Evolutionary conservation across 129 eudicot genomes (phyloP).

Genomic region (Ambrosia artemisiifolia): DNA sequence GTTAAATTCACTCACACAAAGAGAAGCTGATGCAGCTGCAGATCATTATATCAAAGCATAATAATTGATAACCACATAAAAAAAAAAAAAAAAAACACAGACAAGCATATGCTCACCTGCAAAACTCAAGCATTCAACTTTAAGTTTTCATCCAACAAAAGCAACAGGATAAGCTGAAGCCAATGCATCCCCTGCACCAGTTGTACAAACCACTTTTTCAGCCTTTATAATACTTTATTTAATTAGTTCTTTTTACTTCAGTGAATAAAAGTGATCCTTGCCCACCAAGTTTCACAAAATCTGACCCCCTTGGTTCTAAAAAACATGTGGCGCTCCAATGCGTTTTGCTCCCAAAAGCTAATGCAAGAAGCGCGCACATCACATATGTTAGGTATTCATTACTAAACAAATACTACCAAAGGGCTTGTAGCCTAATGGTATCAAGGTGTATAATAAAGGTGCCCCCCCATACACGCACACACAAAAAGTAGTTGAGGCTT

Average conservation of each 20-base stretch:
- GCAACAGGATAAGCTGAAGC: constrained; percentile 90
- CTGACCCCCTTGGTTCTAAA: background rate
- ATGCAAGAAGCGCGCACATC: background rate
- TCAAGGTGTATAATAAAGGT: too few relatives aligned
- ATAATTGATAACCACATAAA: background rate
- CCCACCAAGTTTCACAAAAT: constrained; percentile 88
- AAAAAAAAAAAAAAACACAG: background rate
- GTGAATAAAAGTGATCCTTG: constrained; percentile 73
- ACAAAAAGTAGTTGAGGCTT: too few relatives aligned
- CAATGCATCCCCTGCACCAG: constrained; percentile 89
- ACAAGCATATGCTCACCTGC: constrained; percentile 48
- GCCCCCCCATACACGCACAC: too few relatives aligned
- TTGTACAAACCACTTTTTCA: constrained; percentile 68
- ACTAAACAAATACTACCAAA: too few relatives aligned
- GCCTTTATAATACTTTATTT: constrained; percentile 69
- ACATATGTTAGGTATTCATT: background rate
- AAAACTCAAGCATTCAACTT: constrained; percentile 73
- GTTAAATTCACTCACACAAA: constrained; percentile 62
- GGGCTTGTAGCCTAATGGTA: too few relatives aligned
- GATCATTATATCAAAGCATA: background rate
- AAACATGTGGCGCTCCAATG: background rate
- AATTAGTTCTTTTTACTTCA: constrained; percentile 69
- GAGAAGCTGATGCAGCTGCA: constrained; percentile 95
- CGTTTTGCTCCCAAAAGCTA: background rate
- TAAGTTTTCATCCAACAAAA: constrained; percentile 75